phyloP scores from a whole-genome alignment of 2,329 filamentous ascomycete species.

The Nemania bipapillata region DNA sequence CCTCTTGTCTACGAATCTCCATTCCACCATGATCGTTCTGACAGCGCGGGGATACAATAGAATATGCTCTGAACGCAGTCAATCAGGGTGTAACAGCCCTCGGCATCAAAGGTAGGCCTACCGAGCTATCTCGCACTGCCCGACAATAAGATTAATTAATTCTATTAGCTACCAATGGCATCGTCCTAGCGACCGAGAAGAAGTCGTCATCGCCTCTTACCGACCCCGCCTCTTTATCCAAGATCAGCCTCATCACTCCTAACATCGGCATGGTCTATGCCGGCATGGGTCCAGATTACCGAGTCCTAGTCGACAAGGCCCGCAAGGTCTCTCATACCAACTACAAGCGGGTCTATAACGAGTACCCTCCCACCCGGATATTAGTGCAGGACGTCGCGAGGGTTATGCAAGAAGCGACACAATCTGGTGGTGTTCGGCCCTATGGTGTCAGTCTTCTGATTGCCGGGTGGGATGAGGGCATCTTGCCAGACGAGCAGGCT shows the following conservation, averaged over 20 bases:
- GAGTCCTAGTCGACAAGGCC: slow-evolving; percentile 95
- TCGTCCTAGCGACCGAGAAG: slow-evolving; percentile 98
- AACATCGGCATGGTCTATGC: slow-evolving; percentile 99
- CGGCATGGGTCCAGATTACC: slow-evolving; percentile 98
- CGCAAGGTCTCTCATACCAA: slow-evolving; percentile 97
- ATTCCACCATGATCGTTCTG: slow-evolving; percentile 15
- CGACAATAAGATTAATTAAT: slow-evolving; percentile 36
- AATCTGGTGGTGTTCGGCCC: slow-evolving; percentile 94
- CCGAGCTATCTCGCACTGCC: neutral
- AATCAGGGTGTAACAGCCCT: slow-evolving; percentile 99
- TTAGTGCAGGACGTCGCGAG: slow-evolving; percentile 97
- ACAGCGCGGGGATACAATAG: slow-evolving; percentile 59
- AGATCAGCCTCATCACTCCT: slow-evolving; percentile 97
- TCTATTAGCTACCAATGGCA: slow-evolving; percentile 88
- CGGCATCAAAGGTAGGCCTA: slow-evolving; percentile 87
- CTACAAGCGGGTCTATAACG: slow-evolving; percentile 99
- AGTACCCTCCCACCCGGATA: slow-evolving; percentile 99
- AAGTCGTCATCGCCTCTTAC: slow-evolving; percentile 98
- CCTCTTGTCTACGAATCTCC: neutral
- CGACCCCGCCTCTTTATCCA: slow-evolving; percentile 92
- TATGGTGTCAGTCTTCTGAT: slow-evolving; percentile 96
- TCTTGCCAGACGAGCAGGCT: slow-evolving; percentile 82
- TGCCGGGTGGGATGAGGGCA: slow-evolving; percentile 97
- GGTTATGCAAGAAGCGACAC: slow-evolving; percentile 98
- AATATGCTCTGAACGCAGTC: slow-evolving; percentile 98